Evolutionary conservation across 208 protist species (phyloP).

Genomic region (Jaenimonas drosophilae): DNA sequence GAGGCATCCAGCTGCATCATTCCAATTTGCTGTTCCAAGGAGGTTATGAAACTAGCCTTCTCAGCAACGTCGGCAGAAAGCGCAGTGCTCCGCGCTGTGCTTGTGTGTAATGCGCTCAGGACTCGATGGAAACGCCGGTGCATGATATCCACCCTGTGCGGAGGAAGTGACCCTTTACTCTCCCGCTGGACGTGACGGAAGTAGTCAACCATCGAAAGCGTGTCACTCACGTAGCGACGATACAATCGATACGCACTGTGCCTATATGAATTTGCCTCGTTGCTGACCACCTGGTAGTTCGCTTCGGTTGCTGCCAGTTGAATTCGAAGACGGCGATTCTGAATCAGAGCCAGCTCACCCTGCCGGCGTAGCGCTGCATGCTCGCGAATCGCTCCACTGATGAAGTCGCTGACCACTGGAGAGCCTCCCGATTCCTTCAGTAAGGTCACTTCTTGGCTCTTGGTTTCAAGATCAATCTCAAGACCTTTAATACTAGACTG

Average conservation of each 20-base stretch:
- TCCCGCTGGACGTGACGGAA: slow-evolving; percentile 62
- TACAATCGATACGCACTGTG: slow-evolving; percentile 77
- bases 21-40: slow-evolving; percentile 53
- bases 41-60: slow-evolving; percentile 22
- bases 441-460: slow-evolving; percentile 60
- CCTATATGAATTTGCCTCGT: slow-evolving; percentile 81
- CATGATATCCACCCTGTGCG: slow-evolving; percentile 64
- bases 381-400: slow-evolving; percentile 72
- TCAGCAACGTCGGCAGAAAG: slow-evolving; percentile 48
- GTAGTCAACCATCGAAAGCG: slow-evolving; percentile 64
- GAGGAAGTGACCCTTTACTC: slow-evolving; percentile 37
- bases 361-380: slow-evolving; percentile 66
- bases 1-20: slow-evolving; percentile 18
- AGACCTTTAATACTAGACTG: slow-evolving; percentile 48
- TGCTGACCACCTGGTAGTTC: slow-evolving; percentile 77
- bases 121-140: slow-evolving; percentile 39
- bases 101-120: slow-evolving; percentile 26
- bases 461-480: slow-evolving; percentile 56
- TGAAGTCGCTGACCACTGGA: slow-evolving; percentile 64
- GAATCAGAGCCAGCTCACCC: slow-evolving; percentile 69
- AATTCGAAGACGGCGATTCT: slow-evolving; percentile 51
- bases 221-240: slow-evolving; percentile 67
- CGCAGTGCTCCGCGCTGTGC: slow-evolving; percentile 22
- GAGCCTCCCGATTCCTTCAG: slow-evolving; percentile 56
- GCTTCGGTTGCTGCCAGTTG: slow-evolving; percentile 77